Conservation (phyloP, 257 asterid genomes). For the Capsicum chinense region DNA sequence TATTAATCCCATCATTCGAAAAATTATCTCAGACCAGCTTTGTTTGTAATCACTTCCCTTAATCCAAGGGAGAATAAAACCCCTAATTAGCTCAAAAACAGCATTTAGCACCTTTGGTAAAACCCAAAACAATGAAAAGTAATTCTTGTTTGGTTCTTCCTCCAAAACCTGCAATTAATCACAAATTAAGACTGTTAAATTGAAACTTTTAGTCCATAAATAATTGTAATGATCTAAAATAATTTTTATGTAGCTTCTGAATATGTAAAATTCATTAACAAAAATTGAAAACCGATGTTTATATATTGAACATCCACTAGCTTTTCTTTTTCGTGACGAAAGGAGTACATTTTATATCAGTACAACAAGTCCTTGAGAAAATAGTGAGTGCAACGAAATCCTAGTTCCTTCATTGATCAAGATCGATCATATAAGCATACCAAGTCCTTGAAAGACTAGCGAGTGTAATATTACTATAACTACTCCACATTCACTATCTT, state of each 20-base stretch:
- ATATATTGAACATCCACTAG: neutral
- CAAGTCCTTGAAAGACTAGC: neutral
- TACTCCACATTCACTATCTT: neutral
- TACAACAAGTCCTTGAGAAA: no score
- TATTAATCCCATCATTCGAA: conserved; percentile 47
- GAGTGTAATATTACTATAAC: no score
- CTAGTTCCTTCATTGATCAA: no score
- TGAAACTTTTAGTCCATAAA: neutral
- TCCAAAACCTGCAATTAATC: conserved; percentile 52
- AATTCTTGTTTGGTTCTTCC: conserved; percentile 81
- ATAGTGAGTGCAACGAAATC: no score
- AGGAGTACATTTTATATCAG: no score
- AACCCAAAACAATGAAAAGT: conserved; percentile 55
- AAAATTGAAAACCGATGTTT: neutral
- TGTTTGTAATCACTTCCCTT: conserved; percentile 59
- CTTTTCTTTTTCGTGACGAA: neutral
- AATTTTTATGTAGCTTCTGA: neutral
- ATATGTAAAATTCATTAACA: neutral
- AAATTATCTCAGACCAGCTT: conserved; percentile 48
- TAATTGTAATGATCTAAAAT: neutral
- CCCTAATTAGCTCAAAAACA: conserved; percentile 56
- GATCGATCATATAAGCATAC: neutral
- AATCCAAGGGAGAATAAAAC: conserved; percentile 54
- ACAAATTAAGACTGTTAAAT: neutral
- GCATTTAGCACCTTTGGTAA: conserved; percentile 61